phyloP scores from a whole-genome alignment of 2,329 filamentous ascomycete genomes.

The Ustilaginoidea virens region DNA sequence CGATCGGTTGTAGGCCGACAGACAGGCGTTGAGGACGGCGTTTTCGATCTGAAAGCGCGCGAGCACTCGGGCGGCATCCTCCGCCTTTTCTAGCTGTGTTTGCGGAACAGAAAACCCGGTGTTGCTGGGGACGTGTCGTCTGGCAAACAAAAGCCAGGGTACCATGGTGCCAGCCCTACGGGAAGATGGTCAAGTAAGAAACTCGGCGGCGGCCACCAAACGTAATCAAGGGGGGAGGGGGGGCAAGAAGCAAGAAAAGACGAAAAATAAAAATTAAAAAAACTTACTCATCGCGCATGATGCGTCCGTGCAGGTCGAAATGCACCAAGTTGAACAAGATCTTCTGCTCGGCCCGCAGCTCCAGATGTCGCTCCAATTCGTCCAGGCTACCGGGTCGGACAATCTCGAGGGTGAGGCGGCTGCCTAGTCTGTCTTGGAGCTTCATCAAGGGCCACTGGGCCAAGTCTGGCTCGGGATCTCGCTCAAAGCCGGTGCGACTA shows the following conservation, averaged over 20 bases:
- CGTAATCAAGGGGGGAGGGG: too few species aligned
- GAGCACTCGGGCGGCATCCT: conserved; percentile 10
- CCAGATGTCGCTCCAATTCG: conserved; percentile 11
- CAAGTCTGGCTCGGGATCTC: conserved; percentile 14
- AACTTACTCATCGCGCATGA: conserved; percentile 12
- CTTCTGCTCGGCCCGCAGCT: conserved; percentile 8
- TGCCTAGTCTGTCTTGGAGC: conserved; percentile 12
- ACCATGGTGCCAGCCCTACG: conserved; percentile 9
- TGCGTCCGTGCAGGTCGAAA: conserved; percentile 14
- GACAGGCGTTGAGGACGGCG: conserved; percentile 14
- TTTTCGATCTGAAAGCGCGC: conserved; percentile 11
- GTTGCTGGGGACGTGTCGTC: conserved; percentile 5
- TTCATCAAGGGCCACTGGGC: conserved; percentile 15
- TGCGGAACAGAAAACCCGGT: conserved; percentile 9
- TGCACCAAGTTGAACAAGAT: conserved; percentile 13
- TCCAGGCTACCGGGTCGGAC: conserved; percentile 12
- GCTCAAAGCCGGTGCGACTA: conserved; percentile 9
- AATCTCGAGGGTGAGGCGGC: conserved; percentile 11
- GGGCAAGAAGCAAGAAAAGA: too few species aligned
- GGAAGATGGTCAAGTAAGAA: too few species aligned
- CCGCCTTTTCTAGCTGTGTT: conserved; percentile 10
- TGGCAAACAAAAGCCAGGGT: conserved; percentile 14
- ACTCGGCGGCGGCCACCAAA: too few species aligned
- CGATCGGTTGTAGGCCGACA: conserved; percentile 14
- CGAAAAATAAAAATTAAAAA: neutral